Conservation (phyloP, 805 yeast species). For the Candida patagonica region DNA sequence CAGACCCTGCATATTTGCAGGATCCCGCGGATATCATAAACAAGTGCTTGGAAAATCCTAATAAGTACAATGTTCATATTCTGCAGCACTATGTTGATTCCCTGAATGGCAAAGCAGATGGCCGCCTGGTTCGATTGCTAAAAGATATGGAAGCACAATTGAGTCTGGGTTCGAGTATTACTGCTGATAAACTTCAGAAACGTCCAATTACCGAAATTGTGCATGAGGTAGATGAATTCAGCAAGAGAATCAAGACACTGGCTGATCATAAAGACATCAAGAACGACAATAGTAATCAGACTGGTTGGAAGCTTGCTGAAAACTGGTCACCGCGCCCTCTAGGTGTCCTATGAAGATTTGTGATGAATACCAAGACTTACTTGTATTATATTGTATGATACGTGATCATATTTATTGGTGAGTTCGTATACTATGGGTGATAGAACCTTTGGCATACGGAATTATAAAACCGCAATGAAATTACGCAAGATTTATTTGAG, state of each 20-base stretch:
- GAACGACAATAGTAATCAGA: neutral
- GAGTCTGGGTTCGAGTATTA: neutral
- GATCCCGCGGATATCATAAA: slow-evolving; percentile 4
- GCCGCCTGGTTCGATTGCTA: neutral
- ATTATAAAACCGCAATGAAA: too few relatives aligned
- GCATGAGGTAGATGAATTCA: slow-evolving; percentile 9
- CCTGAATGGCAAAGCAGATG: neutral
- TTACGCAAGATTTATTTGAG: too few relatives aligned
- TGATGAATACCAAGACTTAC: too few relatives aligned
- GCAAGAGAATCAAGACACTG: slow-evolving; percentile 8
- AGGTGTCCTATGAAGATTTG: slow-evolving; percentile 12
- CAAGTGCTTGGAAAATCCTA: slow-evolving; percentile 6
- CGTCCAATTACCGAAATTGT: slow-evolving; percentile 6
- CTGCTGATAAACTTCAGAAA: neutral
- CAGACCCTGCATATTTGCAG: neutral
- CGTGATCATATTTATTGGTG: too few relatives aligned
- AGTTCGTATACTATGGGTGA: too few relatives aligned
- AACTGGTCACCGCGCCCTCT: slow-evolving; percentile 17
- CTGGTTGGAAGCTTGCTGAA: slow-evolving; percentile 9
- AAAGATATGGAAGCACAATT: slow-evolving; percentile 8
- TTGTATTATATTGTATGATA: too few relatives aligned
- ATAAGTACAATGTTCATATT: slow-evolving; percentile 2
- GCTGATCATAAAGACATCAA: too few relatives aligned
- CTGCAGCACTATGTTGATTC: neutral
- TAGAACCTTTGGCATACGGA: too few relatives aligned